phyloP scores from a whole-genome alignment of 2,329 filamentous ascomycete genomes.

The Scleromitrula shiraiana region DNA sequence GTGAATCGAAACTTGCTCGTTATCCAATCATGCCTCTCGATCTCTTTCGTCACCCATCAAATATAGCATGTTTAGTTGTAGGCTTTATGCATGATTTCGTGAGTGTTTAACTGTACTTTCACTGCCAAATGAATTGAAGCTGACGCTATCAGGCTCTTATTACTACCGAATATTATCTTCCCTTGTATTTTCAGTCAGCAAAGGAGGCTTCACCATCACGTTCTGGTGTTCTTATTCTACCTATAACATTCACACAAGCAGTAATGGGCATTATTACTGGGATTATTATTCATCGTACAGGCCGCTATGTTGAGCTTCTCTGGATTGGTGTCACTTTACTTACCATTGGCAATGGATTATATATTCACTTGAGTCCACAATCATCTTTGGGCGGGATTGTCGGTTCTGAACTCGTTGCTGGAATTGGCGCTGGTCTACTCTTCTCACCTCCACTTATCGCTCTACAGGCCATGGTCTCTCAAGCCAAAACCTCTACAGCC shows the following conservation, averaged over 20 bases:
- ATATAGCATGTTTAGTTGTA: slow-evolving; percentile 27
- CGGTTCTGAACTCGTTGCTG: slow-evolving; percentile 41
- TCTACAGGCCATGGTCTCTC: slow-evolving; percentile 42
- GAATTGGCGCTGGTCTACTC: slow-evolving; percentile 42
- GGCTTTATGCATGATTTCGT: not conserved
- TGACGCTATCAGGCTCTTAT: not conserved
- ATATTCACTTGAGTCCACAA: slow-evolving; percentile 33
- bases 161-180: slow-evolving; percentile 19
- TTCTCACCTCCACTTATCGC: slow-evolving; percentile 49
- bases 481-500: slow-evolving; percentile 35
- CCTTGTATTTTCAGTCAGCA: slow-evolving; percentile 74
- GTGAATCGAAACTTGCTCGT: slow-evolving; percentile 63
- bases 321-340: slow-evolving; percentile 36
- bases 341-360: slow-evolving; percentile 36
- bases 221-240: slow-evolving; percentile 67
- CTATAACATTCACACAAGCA: slow-evolving; percentile 58
- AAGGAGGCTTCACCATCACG: slow-evolving; percentile 59
- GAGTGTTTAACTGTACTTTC: slow-evolving; percentile 41
- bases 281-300: slow-evolving; percentile 53
- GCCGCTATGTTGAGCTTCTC: slow-evolving; percentile 39
- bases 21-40: slow-evolving; percentile 70
- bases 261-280: slow-evolving; percentile 51
- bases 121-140: not conserved
- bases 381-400: slow-evolving; percentile 36
- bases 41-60: slow-evolving; percentile 60